Conservation (phyloP, 2,329 filamentous ascomycete species). For the Orbilia blumenaviensis region DNA sequence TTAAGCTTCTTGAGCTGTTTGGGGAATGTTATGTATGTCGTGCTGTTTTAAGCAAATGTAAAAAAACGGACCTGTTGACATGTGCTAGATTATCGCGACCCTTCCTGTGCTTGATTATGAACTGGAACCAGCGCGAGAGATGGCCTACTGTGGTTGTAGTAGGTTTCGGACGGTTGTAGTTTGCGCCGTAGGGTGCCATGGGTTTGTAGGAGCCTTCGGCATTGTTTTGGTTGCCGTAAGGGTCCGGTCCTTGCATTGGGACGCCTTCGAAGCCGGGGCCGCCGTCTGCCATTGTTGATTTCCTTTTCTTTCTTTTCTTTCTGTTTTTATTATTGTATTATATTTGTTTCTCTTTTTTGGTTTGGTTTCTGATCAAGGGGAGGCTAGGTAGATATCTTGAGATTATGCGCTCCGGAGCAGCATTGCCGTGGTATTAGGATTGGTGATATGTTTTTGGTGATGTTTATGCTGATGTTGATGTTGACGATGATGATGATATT, state of each 20-base stretch:
- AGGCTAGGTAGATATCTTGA: background rate
- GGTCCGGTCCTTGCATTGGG: conserved; percentile 48
- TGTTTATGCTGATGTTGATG: background rate
- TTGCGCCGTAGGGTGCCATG: conserved; percentile 18
- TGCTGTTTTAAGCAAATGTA: background rate
- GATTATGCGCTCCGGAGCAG: conserved; percentile 5
- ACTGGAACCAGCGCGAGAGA: conserved; percentile 42
- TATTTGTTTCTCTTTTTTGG: too few relatives aligned
- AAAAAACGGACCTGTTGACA: conserved; percentile 20
- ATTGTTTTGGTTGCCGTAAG: conserved; percentile 46
- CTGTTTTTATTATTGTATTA: too few relatives aligned
- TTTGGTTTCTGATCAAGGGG: background rate
- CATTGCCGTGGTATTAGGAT: conserved; percentile 24
- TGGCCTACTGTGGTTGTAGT: conserved; percentile 7
- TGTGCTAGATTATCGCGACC: conserved; percentile 53
- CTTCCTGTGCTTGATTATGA: conserved; percentile 34
- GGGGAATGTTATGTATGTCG: background rate
- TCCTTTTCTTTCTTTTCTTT: too few relatives aligned
- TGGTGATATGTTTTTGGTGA: background rate
- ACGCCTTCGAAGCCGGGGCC: conserved; percentile 45
- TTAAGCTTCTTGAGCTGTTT: conserved; percentile 55
- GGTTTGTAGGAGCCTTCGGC: conserved; percentile 41
- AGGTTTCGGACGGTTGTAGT: conserved; percentile 22
- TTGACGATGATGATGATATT: conserved; percentile 16
- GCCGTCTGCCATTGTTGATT: conserved; percentile 40